phyloP scores from a whole-genome alignment of 1,284 basidiomycete genomes.

The Phylloporus sp. region DNA sequence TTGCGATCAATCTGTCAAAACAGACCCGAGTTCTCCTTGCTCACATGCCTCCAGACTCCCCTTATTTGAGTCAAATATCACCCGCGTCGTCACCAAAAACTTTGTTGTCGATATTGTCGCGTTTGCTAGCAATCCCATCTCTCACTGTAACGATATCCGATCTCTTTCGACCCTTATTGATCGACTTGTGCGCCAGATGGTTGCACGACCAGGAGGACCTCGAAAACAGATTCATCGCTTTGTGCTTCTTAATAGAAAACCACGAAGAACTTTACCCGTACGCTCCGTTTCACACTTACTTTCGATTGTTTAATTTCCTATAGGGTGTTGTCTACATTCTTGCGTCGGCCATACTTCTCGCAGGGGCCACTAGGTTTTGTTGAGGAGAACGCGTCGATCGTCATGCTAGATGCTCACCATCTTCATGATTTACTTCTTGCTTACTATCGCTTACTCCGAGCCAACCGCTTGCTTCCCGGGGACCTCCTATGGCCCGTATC shows the following conservation, averaged over 20 bases:
- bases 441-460: conserved; percentile 81
- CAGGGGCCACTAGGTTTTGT: conserved; percentile 66
- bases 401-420: conserved; percentile 48
- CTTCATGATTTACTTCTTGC: conserved; percentile 78
- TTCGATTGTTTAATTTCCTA: conserved; percentile 10
- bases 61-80: conserved; percentile 44
- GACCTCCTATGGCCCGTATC: conserved; percentile 72
- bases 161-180: conserved; percentile 70
- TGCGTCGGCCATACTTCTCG: conserved; percentile 52
- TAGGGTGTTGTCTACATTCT: conserved; percentile 61
- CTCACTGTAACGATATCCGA: conserved; percentile 65
- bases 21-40: conserved; percentile 56
- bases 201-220: conserved; percentile 56
- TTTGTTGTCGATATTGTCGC: conserved; percentile 57
- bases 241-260: conserved; percentile 69
- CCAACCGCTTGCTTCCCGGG: conserved; percentile 72
- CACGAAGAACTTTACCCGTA: conserved; percentile 82
- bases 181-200: conserved; percentile 79
- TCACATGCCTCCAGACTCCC: conserved; percentile 48
- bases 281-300: conserved; percentile 41
- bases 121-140: conserved; percentile 56
- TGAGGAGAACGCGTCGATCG: conserved; percentile 37
- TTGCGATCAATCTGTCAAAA: conserved; percentile 60
- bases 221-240: conserved; percentile 64
- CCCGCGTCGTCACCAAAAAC: conserved; percentile 46